These are phyloP conservation scores for Sporisorium exsertum DNA, from an alignment of 1,284 basidiomycete species.

Conservation along the genomic window DNA sequence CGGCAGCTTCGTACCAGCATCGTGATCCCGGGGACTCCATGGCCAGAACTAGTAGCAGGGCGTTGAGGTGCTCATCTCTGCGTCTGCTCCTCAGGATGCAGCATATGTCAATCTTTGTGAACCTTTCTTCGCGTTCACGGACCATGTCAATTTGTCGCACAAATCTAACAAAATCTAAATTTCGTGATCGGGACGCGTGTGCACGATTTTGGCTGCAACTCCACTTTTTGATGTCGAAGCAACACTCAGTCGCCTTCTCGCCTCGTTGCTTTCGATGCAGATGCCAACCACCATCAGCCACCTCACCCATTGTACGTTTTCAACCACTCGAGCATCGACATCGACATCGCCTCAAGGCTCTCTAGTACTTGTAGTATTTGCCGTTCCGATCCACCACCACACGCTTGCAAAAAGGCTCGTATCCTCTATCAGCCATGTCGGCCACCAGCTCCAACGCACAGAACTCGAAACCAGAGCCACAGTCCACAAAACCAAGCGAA, in stretches of 20 bases:
- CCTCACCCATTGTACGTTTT: not conserved
- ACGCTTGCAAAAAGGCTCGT: not conserved
- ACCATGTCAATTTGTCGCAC: conserved; percentile 19
- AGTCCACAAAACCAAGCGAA: conserved; percentile 21
- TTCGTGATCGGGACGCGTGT: conserved; percentile 46
- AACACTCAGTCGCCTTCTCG: conserved; percentile 10
- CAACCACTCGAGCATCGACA: not conserved
- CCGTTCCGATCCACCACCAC: conserved; percentile 1
- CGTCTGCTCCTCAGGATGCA: not conserved
- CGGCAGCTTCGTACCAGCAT: not conserved
- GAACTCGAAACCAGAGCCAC: conserved; percentile 31
- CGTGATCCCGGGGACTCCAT: no score
- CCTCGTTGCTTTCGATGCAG: not conserved
- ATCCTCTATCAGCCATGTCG: conserved; percentile 27
- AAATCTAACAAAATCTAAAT: conserved; percentile 8
- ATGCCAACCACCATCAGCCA: not conserved
- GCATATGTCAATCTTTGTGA: not conserved
- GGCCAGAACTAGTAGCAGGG: not conserved
- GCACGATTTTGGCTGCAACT: conserved; percentile 16
- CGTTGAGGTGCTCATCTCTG: not conserved
- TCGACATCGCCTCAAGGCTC: not conserved
- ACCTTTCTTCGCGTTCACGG: conserved; percentile 29
- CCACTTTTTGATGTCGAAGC: conserved; percentile 24
- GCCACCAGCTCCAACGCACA: conserved; percentile 38
- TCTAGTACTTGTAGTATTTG: not conserved